Evolutionary conservation across 1,139 yeast species (phyloP).

Genomic region (Debaryomyces coudertii): DNA sequence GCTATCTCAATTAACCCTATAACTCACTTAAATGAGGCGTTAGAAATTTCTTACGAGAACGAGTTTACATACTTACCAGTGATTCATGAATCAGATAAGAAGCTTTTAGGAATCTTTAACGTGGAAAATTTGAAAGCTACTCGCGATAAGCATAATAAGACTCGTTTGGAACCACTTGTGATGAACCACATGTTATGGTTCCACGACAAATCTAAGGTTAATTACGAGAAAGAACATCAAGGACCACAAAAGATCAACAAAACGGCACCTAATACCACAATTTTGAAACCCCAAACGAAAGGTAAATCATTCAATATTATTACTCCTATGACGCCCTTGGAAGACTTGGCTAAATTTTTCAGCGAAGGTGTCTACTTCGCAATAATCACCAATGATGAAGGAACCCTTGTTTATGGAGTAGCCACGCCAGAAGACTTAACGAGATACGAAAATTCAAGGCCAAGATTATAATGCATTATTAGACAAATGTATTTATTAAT

Average conservation of each 20-base stretch:
- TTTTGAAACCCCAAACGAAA: constrained; percentile 29
- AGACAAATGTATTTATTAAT: background rate
- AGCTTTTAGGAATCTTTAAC: constrained; percentile 58
- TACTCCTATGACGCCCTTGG: constrained; percentile 63
- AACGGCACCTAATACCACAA: constrained; percentile 34
- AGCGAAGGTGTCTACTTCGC: constrained; percentile 58
- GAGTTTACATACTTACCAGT: constrained; percentile 64
- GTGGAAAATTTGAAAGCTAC: constrained; percentile 46
- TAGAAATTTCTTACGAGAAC: constrained; percentile 55
- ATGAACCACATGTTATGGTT: constrained; percentile 50
- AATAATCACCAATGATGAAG: constrained; percentile 56
- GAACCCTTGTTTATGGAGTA: constrained; percentile 63
- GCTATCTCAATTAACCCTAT: constrained; percentile 60
- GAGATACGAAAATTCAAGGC: constrained; percentile 56
- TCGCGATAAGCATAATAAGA: constrained; percentile 26
- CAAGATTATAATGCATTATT: constrained; percentile 34
- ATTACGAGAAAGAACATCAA: constrained; percentile 29
- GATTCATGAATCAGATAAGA: constrained; percentile 51
- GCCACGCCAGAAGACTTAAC: constrained; percentile 65
- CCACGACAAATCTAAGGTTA: constrained; percentile 39
- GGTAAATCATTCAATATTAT: constrained; percentile 45
- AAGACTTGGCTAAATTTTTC: constrained; percentile 56
- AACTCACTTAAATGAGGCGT: constrained; percentile 51
- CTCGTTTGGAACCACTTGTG: constrained; percentile 33
- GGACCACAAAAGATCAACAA: constrained; percentile 16